Base-by-base conservation (phyloP, 2,329 filamentous ascomycete species). In the Epichloe festucae region DNA sequence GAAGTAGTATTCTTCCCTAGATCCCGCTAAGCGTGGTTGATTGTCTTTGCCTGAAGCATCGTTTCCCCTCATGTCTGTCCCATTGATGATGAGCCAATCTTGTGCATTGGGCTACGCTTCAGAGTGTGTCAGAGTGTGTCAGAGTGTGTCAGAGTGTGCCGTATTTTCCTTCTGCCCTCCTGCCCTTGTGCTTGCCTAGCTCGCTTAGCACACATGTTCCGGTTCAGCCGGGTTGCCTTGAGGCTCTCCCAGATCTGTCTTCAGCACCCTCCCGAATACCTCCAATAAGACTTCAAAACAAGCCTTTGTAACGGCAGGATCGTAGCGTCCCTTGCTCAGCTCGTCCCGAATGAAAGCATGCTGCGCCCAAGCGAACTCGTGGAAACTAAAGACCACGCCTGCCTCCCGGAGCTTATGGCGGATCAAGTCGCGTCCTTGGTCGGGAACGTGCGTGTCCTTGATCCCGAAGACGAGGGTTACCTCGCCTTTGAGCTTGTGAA, bases 311-410 rank as follows among this genome's bases (percentile, higher is more conserved):
- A 96, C 76, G 19, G 87, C 88, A 1, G 90, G 87, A 65, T 96
- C 90, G 63, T 95, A 96, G 27, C 90, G 77, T n/a, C 89, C 90
- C 70, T 95, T 95, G 67, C 85, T 89, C 53, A 93, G 73, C 72
- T 96, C 90, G 62, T 96, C 90, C 17, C 90, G 78, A 65, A 96
- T 94, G 64, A 96, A 96, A 5, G 90, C 90, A 71, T 95, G 90
- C 68, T 95, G 90, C 3, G 90, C 89, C 81, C 88, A 91, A n/a
- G 88, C 87, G 57, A 87, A 82, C 70, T 96, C 90, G 69, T 93
- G 89, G 65, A 88, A 95, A 63, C 81, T 85, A 62, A 91, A 90
- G 10, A 77, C 74, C 5, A 84, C 77, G 10, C 84, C 85, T 5
- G 82, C 80, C 21, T 88, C 87, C 60, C 90, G 82, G 60, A 95